Base-by-base conservation (phyloP, 768 basidiomycete genomes). In the Hydnomerulius pinastri region DNA sequence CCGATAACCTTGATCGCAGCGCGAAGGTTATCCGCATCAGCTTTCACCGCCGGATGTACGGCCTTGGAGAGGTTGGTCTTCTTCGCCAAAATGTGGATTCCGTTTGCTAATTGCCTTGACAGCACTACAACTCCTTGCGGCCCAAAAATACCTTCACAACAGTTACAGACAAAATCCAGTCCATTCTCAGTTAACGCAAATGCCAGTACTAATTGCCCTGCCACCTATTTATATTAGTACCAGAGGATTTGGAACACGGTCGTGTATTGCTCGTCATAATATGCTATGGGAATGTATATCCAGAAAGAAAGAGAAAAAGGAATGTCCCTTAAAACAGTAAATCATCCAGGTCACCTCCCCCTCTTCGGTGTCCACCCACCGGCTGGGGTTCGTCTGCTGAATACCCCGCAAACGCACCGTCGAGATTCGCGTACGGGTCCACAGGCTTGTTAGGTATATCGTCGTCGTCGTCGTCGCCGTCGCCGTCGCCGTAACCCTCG, bases 31-130 rank as follows among this genome's bases (percentile, higher is more conserved):
- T 85, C 6, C 75, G 86, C 40, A 87, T 94, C 61, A 97, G 94
- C 62, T 99, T 96, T 67, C 96, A 98, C 64, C 79, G 91, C 48
- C 80, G 85, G 57, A 87, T 96, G 85, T 98, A 96, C 71, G 96
- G 95, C 3, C 78, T 98, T 6, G 96, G 96, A 58, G 96, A 98
- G 83, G 94, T 93, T 46, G 57, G 87, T 72, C 35, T 24, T 23
- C 17, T 23, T 24, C 18, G 29, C 46, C 33, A 21, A 28, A 6
- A 12, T 12, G 5, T 21, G n/a, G 17, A 21, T 36, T 17, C 13
- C 32, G 23, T 12, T n/a, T 58, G 56, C 49, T 57, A 50, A 43
- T 25, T 18, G 21, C 28, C 28, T 28, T 39, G 40, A 11, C 64
- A 94, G 92, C 92, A 94, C 66, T 94, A 94, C 64, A 94, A 94